Evolutionary conservation across 805 yeast genomes (phyloP), one percentile per base, ranked within the genome.

Genomic region (Torulaspora franciscae): DNA sequence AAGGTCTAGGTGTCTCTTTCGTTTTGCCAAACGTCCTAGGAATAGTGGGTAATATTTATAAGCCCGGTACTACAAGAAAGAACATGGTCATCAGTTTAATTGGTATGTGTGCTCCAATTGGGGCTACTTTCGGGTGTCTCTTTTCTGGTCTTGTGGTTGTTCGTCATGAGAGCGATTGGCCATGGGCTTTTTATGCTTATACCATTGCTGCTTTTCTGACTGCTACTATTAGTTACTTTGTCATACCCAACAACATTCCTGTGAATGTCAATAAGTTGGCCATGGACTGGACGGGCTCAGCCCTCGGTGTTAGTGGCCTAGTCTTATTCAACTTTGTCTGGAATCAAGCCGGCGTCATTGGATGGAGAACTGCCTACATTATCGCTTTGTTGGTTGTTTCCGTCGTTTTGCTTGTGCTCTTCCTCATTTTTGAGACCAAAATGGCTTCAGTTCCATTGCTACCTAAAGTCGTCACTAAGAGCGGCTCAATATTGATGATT

Each of bases 271-370:
- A 57, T 32, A 39, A 42, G 2, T 48, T 55, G 30, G 37, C 50
- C 14, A 40, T 27, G 37, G 79, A 76, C 54, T 62, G 62, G 42
- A 40, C 58, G 3, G 85, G 85, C 6, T 68, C 79, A 0, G 15
- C 68, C 0, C 54, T 74, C 4, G 86, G 84, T 1, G 70, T 81
- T 3, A 42, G 63, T 3, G 84, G 83, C 0, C 65, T 83, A 35
- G 67, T 80, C 2, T 61, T 83, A 32, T 66, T 83, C 58, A 80
- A 77, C 50, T 76, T 81, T 50, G 75, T 76, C 2, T 77, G 84
- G 79, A 81, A 78, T 51, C 85, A 83, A 56, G 87, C 81, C 3
- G 84, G 87, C 0, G 71, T 73, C 3, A 79, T 67, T 2, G 84
- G 86, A 14, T 83, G 86, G 85, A 50, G 59, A 7, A 56, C 57